Percentiles rank a stretch among this genome's conserved stretches.
Evolutionary conservation across 2,329 filamentous ascomycete genomes (phyloP).

Genomic region (Trichoderma aggressivum): DNA sequence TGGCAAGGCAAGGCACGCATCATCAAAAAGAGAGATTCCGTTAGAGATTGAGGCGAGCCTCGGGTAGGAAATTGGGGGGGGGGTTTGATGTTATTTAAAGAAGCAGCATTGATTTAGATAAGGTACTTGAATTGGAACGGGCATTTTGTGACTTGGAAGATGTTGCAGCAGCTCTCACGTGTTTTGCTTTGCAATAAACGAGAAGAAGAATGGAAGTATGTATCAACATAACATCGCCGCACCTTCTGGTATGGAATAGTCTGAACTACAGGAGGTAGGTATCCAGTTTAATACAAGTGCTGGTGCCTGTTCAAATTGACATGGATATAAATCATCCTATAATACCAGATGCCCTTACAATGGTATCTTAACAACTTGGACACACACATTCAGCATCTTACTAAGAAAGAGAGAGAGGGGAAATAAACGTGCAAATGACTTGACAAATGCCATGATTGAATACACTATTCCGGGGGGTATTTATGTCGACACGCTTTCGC

Average conservation of each 20-base stretch:
- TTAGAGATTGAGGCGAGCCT: conserved; percentile 7
- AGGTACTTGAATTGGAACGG: neutral
- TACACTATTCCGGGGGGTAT: conserved; percentile 2
- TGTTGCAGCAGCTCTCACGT: neutral
- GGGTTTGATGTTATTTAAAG: neutral
- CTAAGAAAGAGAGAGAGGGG: neutral
- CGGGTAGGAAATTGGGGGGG: neutral
- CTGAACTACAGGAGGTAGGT: too few relatives aligned
- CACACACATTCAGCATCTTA: neutral
- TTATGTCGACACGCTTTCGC: conserved; percentile 14
- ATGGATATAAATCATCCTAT: too few relatives aligned
- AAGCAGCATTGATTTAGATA: conserved; percentile 5
- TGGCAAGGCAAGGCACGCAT: neutral
- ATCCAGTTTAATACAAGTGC: neutral
- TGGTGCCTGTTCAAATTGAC: neutral
- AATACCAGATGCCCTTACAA: neutral
- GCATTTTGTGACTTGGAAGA: neutral
- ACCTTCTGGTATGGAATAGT: neutral
- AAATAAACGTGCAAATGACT: neutral
- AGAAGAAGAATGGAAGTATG: neutral
- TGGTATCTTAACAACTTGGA: neutral
- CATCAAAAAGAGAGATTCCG: neutral
- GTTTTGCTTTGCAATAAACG: neutral
- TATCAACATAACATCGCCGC: neutral
- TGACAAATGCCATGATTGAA: conserved; percentile 1